A percentile compares a stretch with the other conserved stretches of the same genome.
phyloP scores from a whole-genome alignment of 208 protist species.

The Wallacemonas sp. region DNA sequence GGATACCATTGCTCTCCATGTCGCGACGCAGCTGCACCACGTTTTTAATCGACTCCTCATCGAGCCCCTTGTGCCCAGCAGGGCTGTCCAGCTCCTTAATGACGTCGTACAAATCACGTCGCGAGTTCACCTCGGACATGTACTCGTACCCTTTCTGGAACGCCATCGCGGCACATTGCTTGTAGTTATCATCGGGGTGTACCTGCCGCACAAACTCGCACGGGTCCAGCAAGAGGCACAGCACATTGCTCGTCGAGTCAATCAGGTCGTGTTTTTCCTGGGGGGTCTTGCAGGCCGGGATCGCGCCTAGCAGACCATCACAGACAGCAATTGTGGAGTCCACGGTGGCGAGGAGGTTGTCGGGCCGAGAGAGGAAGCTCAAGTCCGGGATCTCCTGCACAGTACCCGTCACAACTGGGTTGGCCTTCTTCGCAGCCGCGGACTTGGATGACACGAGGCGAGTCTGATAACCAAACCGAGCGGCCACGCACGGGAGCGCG shows the following conservation, averaged over 20 bases:
- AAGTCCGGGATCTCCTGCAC: conserved; percentile 70
- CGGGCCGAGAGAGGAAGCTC: conserved; percentile 67
- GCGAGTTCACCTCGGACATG: conserved; percentile 91
- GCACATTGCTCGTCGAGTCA: conserved; percentile 90
- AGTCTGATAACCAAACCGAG: background rate
- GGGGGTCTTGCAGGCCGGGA: conserved; percentile 58
- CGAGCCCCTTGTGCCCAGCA: conserved; percentile 61
- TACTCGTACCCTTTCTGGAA: conserved; percentile 89
- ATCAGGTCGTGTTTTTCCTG: conserved; percentile 90
- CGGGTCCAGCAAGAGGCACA: conserved; percentile 91
- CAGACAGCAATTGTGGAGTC: conserved; percentile 76
- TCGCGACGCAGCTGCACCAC: conserved; percentile 86
- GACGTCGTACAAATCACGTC: conserved; percentile 84
- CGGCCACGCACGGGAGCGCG: background rate
- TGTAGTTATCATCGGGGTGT: conserved; percentile 86
- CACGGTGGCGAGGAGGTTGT: conserved; percentile 63
- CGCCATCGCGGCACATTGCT: conserved; percentile 68
- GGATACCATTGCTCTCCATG: conserved; percentile 93
- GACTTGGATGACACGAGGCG: background rate
- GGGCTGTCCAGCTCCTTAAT: conserved; percentile 74
- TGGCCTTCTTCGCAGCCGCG: background rate
- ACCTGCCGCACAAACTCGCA: conserved; percentile 93
- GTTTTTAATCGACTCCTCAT: conserved; percentile 87
- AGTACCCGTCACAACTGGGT: background rate
- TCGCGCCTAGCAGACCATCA: conserved; percentile 68